Evolutionary conservation across 805 yeast species (phyloP).

Genomic region (Saturnispora sanitii): DNA sequence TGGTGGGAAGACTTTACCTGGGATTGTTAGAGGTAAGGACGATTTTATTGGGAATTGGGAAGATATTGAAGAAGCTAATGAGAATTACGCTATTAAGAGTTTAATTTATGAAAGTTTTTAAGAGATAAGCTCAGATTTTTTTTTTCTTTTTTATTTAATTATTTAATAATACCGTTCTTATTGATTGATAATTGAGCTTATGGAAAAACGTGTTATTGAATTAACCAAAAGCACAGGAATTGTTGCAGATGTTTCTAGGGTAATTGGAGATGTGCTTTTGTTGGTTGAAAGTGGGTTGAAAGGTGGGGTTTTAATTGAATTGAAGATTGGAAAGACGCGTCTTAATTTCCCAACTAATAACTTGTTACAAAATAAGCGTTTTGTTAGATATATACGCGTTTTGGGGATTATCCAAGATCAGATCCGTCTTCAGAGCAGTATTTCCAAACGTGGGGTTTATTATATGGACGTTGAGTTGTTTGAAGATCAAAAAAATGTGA

Average conservation of each 20-base stretch:
- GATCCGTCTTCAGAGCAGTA: constrained; percentile 9
- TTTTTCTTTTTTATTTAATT: not conserved
- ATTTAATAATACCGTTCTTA: not conserved
- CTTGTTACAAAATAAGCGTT: constrained; percentile 12
- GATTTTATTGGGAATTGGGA: constrained; percentile 79
- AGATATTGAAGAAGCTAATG: constrained; percentile 80
- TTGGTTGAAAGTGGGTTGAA: constrained; percentile 23
- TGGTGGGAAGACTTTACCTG: constrained; percentile 70
- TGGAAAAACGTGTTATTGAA: not conserved
- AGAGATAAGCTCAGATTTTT: too few species aligned
- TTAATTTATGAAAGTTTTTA: constrained; percentile 55
- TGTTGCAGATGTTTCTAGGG: not conserved
- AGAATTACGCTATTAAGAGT: constrained; percentile 56
- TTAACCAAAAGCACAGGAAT: not conserved
- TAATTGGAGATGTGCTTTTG: constrained; percentile 10
- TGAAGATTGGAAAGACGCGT: constrained; percentile 10
- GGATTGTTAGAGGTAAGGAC: constrained; percentile 72
- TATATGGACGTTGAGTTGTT: constrained; percentile 49
- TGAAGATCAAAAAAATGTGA: constrained; percentile 33
- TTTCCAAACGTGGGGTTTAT: constrained; percentile 48
- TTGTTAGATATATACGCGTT: constrained; percentile 18
- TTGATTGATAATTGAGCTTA: not conserved
- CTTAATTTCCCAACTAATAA: constrained; percentile 17
- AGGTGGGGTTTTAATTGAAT: constrained; percentile 18
- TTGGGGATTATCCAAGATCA: constrained; percentile 16